Conservation (phyloP, 805 yeast species). For the Wickerhamomyces chambardii region DNA sequence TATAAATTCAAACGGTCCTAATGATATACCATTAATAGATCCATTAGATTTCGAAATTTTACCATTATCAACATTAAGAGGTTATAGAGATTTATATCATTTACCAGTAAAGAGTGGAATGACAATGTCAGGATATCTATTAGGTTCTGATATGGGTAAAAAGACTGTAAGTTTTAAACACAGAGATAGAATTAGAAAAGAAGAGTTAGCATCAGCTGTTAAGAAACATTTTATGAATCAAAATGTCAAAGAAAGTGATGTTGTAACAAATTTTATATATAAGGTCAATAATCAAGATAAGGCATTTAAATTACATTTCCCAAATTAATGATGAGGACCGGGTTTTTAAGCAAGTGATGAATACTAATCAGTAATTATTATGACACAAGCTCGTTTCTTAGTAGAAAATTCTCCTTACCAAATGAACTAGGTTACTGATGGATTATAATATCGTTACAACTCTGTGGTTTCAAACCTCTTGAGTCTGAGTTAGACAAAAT, state of each 20-base stretch:
- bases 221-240: slow-evolving; percentile 58
- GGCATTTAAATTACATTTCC: slow-evolving; percentile 30
- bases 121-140: slow-evolving; percentile 59
- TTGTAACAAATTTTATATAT: slow-evolving; percentile 82
- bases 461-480: too few relatives aligned
- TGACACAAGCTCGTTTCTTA: too few relatives aligned
- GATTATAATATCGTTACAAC: too few relatives aligned
- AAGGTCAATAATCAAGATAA: slow-evolving; percentile 65
- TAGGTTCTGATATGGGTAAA: slow-evolving; percentile 67
- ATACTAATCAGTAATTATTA: too few relatives aligned
- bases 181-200: slow-evolving; percentile 41
- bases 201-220: slow-evolving; percentile 49
- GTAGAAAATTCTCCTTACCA: too few relatives aligned
- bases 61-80: slow-evolving; percentile 55
- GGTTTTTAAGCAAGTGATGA: too few relatives aligned
- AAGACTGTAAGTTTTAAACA: slow-evolving; percentile 40
- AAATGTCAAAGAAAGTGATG: slow-evolving; percentile 72
- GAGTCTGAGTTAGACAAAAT: too few relatives aligned
- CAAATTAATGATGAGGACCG: slow-evolving; percentile 2
- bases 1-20: slow-evolving; percentile 67
- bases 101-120: slow-evolving; percentile 50
- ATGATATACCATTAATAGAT: slow-evolving; percentile 37
- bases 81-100: slow-evolving; percentile 54
- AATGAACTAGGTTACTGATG: too few relatives aligned
- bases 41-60: slow-evolving; percentile 65